These are phyloP conservation scores for Clonostachys byssicola DNA, from an alignment of 2,329 filamentous ascomycete genomes.

Conservation along the genomic window DNA sequence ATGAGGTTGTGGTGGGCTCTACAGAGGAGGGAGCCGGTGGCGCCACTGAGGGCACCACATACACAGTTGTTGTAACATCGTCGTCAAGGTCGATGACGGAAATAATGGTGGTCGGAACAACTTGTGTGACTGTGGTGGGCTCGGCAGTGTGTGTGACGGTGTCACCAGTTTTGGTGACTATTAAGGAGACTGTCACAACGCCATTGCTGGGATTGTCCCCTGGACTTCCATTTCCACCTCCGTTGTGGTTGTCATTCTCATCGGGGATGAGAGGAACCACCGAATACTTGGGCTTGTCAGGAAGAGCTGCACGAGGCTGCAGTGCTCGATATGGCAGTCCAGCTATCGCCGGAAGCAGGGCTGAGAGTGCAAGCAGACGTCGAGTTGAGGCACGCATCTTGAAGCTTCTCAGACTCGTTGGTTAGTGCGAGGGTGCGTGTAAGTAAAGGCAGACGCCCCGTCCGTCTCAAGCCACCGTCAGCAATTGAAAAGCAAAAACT, in stretches of 20 bases:
- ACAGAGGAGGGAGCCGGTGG: background rate
- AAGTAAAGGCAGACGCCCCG: background rate
- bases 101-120: constrained; percentile 19
- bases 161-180: constrained; percentile 19
- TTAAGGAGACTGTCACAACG: constrained; percentile 26
- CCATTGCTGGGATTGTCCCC: constrained; percentile 9
- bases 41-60: constrained; percentile 13
- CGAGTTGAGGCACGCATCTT: constrained; percentile 21
- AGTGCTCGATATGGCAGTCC: constrained; percentile 19
- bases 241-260: constrained; percentile 8
- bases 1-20: constrained; percentile 2
- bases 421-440: background rate
- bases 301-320: constrained; percentile 11
- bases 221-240: constrained; percentile 5
- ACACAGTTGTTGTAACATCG: constrained; percentile 15
- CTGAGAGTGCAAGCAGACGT: constrained; percentile 20
- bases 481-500: no score
- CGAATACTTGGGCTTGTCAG: constrained; percentile 25
- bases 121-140: constrained; percentile 15
- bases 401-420: background rate
- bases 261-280: constrained; percentile 31
- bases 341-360: constrained; percentile 13
- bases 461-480: no score
- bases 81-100: constrained; percentile 20
- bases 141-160: constrained; percentile 16